Percentiles rank a stretch among this genome's conserved stretches.
These are phyloP conservation scores for Coriolopsis trogii DNA, from an alignment of 1,284 basidiomycete genomes.

Conservation along the genomic window DNA sequence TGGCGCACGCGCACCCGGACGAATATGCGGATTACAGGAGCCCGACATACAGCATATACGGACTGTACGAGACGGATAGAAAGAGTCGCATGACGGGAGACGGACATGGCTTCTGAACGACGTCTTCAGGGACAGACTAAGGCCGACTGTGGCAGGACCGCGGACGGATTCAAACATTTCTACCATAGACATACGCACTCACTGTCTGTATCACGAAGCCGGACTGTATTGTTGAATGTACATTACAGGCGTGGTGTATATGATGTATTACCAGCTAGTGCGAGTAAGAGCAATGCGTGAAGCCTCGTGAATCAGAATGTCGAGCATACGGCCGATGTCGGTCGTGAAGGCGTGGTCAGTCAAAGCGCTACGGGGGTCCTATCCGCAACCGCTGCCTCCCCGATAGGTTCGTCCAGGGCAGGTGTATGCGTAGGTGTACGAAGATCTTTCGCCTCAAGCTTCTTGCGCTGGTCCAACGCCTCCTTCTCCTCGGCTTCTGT, in stretches of 20 bases:
- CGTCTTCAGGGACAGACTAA: too few relatives aligned
- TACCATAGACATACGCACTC: neutral
- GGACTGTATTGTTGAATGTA: conserved; percentile 15
- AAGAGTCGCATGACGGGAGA: conserved; percentile 47
- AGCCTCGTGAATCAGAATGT: neutral
- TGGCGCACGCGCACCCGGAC: conserved; percentile 62
- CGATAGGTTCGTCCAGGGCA: neutral
- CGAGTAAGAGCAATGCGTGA: conserved; percentile 2
- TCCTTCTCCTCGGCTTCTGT: conserved; percentile 48
- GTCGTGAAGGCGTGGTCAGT: neutral
- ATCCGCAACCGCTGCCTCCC: too few relatives aligned
- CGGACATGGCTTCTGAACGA: conserved; percentile 28
- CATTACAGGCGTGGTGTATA: conserved; percentile 5
- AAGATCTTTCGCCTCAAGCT: conserved; percentile 9
- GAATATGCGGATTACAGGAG: conserved; percentile 70
- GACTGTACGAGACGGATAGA: conserved; percentile 65
- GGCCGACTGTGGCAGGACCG: conserved; percentile 2
- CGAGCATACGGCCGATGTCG: too few relatives aligned
- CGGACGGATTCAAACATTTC: neutral
- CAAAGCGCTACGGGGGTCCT: too few relatives aligned
- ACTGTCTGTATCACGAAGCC: conserved; percentile 15
- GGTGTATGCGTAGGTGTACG: conserved; percentile 6
- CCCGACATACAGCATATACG: conserved; percentile 81
- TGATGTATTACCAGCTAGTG: conserved; percentile 12
- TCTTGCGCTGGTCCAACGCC: conserved; percentile 29